phyloP scores from a whole-genome alignment of 1,284 basidiomycete genomes.

The Vanrija sp. region DNA sequence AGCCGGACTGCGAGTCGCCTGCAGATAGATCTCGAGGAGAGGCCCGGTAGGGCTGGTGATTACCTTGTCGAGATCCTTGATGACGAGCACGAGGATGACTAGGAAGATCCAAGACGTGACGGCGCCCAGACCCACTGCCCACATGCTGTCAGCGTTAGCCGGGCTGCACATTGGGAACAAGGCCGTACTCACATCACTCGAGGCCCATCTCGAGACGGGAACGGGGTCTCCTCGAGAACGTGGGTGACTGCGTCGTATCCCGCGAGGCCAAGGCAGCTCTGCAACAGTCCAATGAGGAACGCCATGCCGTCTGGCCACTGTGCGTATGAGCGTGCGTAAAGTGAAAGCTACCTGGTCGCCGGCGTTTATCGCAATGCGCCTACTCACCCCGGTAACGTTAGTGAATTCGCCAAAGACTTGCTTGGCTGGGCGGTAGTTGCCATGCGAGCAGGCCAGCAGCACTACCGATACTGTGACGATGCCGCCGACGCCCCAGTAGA shows the following conservation, averaged over 20 bases:
- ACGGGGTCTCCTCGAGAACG: conserved; percentile 20
- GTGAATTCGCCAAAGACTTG: conserved; percentile 46
- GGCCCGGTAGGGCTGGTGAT: conserved; percentile 58
- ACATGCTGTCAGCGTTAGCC: conserved; percentile 44
- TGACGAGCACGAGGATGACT: conserved; percentile 63
- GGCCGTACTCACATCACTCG: conserved; percentile 22
- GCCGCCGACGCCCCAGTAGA: conserved; percentile 40
- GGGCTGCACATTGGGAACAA: too few species aligned
- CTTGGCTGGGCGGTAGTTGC: conserved; percentile 38
- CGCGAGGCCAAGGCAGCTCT: conserved; percentile 45
- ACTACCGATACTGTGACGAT: conserved; percentile 43
- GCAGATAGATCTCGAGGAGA: conserved; percentile 61
- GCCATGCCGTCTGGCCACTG: conserved; percentile 47
- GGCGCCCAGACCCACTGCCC: conserved; percentile 62
- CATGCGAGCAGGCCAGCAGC: conserved; percentile 33
- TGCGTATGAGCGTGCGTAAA: too few species aligned
- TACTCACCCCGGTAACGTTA: conserved; percentile 41
- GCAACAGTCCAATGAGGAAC: conserved; percentile 46
- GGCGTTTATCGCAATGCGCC: too few species aligned
- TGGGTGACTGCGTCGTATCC: conserved; percentile 26
- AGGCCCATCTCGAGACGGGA: conserved; percentile 3
- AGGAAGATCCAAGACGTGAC: conserved; percentile 58
- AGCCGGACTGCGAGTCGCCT: conserved; percentile 57
- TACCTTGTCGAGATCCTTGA: conserved; percentile 58
- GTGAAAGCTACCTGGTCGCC: not conserved